Evolutionary conservation across 192 early-diverging fungal genomes (phyloP).

Genomic region (Mortierella antarctica): DNA sequence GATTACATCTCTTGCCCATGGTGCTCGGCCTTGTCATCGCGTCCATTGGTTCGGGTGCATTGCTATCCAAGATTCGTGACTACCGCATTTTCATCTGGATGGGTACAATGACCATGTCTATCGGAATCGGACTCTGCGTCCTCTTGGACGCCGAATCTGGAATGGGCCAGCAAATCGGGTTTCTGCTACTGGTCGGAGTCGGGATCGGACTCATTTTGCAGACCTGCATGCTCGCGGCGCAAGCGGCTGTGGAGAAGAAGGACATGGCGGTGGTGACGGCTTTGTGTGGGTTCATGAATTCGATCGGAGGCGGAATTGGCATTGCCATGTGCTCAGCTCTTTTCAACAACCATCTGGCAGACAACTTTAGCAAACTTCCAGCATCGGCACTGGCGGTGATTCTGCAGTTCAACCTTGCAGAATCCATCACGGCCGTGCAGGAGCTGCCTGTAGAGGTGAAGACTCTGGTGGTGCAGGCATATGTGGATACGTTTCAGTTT

Average conservation of each 20-base stretch:
- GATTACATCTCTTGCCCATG: slow-evolving; percentile 79
- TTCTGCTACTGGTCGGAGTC: slow-evolving; percentile 75
- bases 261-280: slow-evolving; percentile 83
- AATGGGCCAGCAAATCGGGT: slow-evolving; percentile 64
- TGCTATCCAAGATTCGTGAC: slow-evolving; percentile 64
- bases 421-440: slow-evolving; percentile 42
- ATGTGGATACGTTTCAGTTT: slow-evolving; percentile 63
- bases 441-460: slow-evolving; percentile 43
- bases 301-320: slow-evolving; percentile 65
- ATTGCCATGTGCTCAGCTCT: slow-evolving; percentile 75
- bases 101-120: slow-evolving; percentile 69
- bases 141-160: slow-evolving; percentile 52
- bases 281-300: slow-evolving; percentile 70
- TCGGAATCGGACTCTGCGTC: slow-evolving; percentile 74
- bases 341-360: slow-evolving; percentile 65
- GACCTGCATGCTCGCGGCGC: slow-evolving; percentile 78
- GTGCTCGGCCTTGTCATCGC: slow-evolving; percentile 78
- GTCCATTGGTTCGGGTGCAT: slow-evolving; percentile 71
- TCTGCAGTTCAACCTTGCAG: slow-evolving; percentile 12
- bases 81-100: slow-evolving; percentile 73
- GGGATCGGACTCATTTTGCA: slow-evolving; percentile 84
- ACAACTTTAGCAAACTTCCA: slow-evolving; percentile 25
- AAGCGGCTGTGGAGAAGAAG: slow-evolving; percentile 69
- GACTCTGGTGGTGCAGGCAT: slow-evolving; percentile 57
- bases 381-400: slow-evolving; percentile 3